These are phyloP conservation scores for Yamadazyma paraphyllophila DNA, from an alignment of 805 yeast species.

Conservation along the genomic window DNA sequence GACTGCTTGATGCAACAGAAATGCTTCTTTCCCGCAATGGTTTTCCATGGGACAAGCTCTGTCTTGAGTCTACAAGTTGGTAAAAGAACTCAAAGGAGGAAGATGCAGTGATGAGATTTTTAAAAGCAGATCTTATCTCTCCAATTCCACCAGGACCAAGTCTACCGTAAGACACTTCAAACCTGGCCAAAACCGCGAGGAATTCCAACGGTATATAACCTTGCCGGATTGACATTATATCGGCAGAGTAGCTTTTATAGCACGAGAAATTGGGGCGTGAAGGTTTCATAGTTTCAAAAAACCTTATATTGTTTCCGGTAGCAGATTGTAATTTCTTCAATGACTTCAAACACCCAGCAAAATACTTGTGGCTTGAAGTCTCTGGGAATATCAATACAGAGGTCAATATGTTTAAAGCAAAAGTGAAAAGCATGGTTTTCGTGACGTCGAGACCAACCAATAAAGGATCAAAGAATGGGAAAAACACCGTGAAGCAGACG, in stretches of 20 bases:
- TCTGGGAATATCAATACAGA: slow-evolving; percentile 26
- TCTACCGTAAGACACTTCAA: slow-evolving; percentile 28
- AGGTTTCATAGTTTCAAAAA: slow-evolving; percentile 26
- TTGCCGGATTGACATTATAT: slow-evolving; percentile 19
- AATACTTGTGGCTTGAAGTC: slow-evolving; percentile 23
- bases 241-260: slow-evolving; percentile 18
- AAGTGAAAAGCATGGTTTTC: slow-evolving; percentile 25
- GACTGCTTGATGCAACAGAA: slow-evolving; percentile 4
- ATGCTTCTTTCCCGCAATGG: slow-evolving; percentile 16
- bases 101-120: slow-evolving; percentile 20
- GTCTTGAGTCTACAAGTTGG: slow-evolving; percentile 26
- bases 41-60: slow-evolving; percentile 18
- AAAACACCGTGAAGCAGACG: slow-evolving; percentile 23
- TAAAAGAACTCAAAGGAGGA: slow-evolving; percentile 28
- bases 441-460: slow-evolving; percentile 18
- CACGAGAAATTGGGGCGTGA: slow-evolving; percentile 23
- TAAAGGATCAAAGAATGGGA: slow-evolving; percentile 27
- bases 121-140: slow-evolving; percentile 23
- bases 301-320: slow-evolving; percentile 20
- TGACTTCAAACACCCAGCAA: slow-evolving; percentile 16
- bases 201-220: slow-evolving; percentile 20
- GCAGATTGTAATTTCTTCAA: slow-evolving; percentile 16
- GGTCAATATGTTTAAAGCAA: slow-evolving; percentile 19
- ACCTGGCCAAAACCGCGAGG: slow-evolving; percentile 17
- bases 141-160: slow-evolving; percentile 26